Conservation (phyloP, 2,329 filamentous ascomycete genomes). For the Biscogniauxia marginata region DNA sequence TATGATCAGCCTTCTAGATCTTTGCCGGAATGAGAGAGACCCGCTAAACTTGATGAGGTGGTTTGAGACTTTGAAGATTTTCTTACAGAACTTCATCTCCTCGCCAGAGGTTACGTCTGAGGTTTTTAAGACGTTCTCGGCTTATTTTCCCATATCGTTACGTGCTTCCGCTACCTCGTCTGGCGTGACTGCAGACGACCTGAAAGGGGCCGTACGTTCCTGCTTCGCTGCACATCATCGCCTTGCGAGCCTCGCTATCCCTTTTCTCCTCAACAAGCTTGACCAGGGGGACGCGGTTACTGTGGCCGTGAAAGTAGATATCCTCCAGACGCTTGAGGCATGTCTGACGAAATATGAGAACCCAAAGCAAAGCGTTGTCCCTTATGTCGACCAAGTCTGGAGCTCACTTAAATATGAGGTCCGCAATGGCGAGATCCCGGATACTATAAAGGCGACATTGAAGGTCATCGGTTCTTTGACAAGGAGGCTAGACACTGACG, state of each 20-base stretch:
- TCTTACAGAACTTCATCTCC: constrained; percentile 46
- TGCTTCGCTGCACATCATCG: constrained; percentile 54
- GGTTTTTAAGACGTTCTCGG: constrained; percentile 55
- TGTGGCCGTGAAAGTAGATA: constrained; percentile 59
- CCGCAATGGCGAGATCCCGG: constrained; percentile 58
- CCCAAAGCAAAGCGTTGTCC: constrained; percentile 45
- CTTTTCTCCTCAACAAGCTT: constrained; percentile 56
- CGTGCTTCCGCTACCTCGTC: constrained; percentile 48
- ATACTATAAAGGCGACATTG: constrained; percentile 55
- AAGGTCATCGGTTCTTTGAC: constrained; percentile 52
- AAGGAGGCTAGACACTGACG: constrained; percentile 42
- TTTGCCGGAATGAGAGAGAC: constrained; percentile 56
- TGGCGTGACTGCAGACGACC: constrained; percentile 54
- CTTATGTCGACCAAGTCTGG: constrained; percentile 54
- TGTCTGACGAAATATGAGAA: constrained; percentile 51
- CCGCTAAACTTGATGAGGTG: constrained; percentile 56
- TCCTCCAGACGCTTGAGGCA: constrained; percentile 54
- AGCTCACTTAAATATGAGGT: constrained; percentile 62
- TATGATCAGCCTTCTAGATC: constrained; percentile 47
- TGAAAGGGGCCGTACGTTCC: constrained; percentile 51
- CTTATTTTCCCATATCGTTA: constrained; percentile 61
- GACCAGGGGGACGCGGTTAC: constrained; percentile 59
- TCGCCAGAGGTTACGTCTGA: constrained; percentile 47
- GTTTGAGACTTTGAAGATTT: constrained; percentile 50
- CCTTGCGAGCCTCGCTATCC: constrained; percentile 46